These are phyloP conservation scores for Fomitiporia mediterranea DNA, from an alignment of 1,284 basidiomycete genomes.

Conservation along the genomic window DNA sequence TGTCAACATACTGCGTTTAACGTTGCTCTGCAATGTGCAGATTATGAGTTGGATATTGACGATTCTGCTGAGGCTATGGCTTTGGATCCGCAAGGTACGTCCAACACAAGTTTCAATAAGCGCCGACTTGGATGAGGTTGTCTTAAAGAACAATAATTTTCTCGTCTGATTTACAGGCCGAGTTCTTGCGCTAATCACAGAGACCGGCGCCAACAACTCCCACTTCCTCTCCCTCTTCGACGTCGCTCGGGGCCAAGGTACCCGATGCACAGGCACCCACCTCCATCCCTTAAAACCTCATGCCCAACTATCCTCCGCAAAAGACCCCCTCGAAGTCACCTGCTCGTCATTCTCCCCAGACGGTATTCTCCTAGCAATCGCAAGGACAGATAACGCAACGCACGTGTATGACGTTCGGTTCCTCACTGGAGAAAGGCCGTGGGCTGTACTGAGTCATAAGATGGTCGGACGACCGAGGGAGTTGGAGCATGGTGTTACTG, in stretches of 20 bases:
- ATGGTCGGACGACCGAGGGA: slow-evolving; percentile 19
- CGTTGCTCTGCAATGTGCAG: slow-evolving; percentile 24
- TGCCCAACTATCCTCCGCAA: slow-evolving; percentile 28
- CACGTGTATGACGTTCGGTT: slow-evolving; percentile 63
- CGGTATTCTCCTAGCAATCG: slow-evolving; percentile 53
- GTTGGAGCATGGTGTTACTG: slow-evolving; percentile 47
- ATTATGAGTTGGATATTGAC: slow-evolving; percentile 38
- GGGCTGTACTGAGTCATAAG: slow-evolving; percentile 17
- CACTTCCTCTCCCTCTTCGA: slow-evolving; percentile 54
- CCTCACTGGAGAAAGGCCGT: slow-evolving; percentile 35
- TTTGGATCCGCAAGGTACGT: slow-evolving; percentile 41
- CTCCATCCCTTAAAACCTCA: slow-evolving; percentile 34
- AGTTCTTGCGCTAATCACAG: slow-evolving; percentile 43
- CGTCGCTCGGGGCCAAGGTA: slow-evolving; percentile 31
- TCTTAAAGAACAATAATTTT: too few species aligned
- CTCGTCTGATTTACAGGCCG: too few species aligned
- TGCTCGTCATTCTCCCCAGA: slow-evolving; percentile 54
- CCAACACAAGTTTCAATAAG: too few species aligned
- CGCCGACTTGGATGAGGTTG: too few species aligned
- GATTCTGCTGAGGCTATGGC: slow-evolving; percentile 54
- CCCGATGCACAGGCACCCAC: slow-evolving; percentile 48
- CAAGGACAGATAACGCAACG: slow-evolving; percentile 51
- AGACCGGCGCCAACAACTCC: slow-evolving; percentile 30
- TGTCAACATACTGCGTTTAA: slow-evolving; percentile 55
- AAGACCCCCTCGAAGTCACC: slow-evolving; percentile 43